These are phyloP conservation scores for Ceratobasidium sp. DNA, from an alignment of 1,284 basidiomycete genomes.

Conservation along the genomic window DNA sequence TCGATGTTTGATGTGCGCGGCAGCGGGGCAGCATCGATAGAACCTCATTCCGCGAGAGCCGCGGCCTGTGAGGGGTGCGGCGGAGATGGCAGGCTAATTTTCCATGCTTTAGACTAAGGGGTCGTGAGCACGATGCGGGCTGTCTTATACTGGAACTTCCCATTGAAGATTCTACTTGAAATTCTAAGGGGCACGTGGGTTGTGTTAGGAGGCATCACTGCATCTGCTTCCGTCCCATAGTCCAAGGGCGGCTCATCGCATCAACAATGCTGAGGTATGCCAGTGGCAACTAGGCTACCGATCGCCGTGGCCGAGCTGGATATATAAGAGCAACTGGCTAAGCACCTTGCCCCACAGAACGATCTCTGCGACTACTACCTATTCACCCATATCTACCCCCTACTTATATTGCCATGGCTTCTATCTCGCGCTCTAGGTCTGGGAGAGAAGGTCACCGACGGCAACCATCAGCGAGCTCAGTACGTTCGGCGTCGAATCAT, in stretches of 20 bases:
- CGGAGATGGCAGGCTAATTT: constrained; percentile 15
- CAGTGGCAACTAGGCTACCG: constrained; percentile 19
- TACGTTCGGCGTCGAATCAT: constrained; percentile 37
- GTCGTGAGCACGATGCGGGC: constrained; percentile 9
- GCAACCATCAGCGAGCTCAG: constrained; percentile 38
- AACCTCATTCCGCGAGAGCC: not conserved
- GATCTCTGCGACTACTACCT: not conserved
- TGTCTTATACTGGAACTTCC: constrained; percentile 3
- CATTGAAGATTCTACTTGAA: constrained; percentile 13
- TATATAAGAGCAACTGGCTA: constrained; percentile 19
- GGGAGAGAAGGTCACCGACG: constrained; percentile 29
- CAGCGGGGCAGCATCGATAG: constrained; percentile 32
- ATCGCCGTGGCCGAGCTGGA: not conserved
- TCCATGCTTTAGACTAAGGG: constrained; percentile 11
- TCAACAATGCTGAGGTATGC: constrained; percentile 18
- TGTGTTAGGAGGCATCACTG: not conserved
- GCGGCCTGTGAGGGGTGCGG: not conserved
- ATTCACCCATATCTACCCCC: constrained; percentile 1
- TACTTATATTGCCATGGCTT: constrained; percentile 22
- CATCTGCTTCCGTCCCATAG: constrained; percentile 38
- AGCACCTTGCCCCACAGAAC: not conserved
- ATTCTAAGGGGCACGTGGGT: constrained; percentile 41
- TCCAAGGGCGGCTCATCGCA: constrained; percentile 21
- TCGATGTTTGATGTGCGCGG: constrained; percentile 35
- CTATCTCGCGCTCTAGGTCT: constrained; percentile 30